Percentiles rank a stretch among this genome's conserved stretches.
Conservation (phyloP, 1,284 basidiomycete genomes). For the Ceratobasidium sp. region DNA sequence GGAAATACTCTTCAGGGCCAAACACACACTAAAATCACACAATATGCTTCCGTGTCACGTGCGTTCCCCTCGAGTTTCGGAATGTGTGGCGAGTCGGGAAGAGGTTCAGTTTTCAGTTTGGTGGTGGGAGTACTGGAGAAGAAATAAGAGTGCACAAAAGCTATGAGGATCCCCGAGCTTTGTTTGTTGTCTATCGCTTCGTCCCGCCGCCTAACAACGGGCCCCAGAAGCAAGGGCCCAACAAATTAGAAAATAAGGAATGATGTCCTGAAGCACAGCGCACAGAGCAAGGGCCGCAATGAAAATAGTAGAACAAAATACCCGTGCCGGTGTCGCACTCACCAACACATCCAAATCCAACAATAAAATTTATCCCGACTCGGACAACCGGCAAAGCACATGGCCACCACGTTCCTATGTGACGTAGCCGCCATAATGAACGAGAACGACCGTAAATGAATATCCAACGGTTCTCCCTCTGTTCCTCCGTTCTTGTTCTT, state of each 20-base stretch:
- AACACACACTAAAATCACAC: constrained; percentile 32
- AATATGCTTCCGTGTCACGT: constrained; percentile 36
- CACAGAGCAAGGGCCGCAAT: neutral
- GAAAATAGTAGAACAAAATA: neutral
- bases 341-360: neutral
- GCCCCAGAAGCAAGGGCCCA: constrained; percentile 8
- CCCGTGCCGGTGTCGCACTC: neutral
- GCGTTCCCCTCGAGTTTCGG: neutral
- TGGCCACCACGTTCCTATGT: neutral
- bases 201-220: constrained; percentile 7
- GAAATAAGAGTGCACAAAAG: neutral
- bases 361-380: constrained; percentile 3
- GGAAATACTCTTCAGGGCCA: constrained; percentile 20
- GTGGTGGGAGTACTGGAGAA: neutral
- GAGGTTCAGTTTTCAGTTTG: neutral
- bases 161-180: neutral
- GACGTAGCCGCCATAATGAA: neutral
- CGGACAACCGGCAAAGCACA: constrained; percentile 5
- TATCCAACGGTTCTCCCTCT: neutral
- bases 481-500: neutral
- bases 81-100: neutral
- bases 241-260: constrained; percentile 10
- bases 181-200: neutral
- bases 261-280: neutral
- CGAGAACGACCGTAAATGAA: neutral